Evolutionary conservation across 352 stramenopile genomes (phyloP), one percentile per base, ranked within the genome.

Genomic region (Plasmopara muralis): DNA sequence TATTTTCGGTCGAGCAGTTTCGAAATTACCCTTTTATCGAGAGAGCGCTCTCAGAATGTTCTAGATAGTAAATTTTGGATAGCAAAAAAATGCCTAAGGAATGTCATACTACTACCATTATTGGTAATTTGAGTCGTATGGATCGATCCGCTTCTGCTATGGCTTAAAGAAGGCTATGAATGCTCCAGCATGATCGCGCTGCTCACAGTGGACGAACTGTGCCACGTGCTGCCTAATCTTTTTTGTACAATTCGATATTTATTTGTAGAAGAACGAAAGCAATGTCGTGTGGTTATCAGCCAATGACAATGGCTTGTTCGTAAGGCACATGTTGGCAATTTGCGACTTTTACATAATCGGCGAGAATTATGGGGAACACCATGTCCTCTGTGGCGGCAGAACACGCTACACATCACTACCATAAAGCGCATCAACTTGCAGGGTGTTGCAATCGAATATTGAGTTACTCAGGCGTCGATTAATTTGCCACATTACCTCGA

Each of bases 61-160:
- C n/a, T n/a, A n/a, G n/a, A n/a, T n/a, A n/a, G n/a, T n/a, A n/a
- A n/a, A n/a, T n/a, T n/a, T n/a, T n/a, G n/a, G n/a, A n/a, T n/a
- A n/a, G n/a, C n/a, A n/a, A n/a, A n/a, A n/a, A n/a, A n/a, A n/a
- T n/a, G n/a, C n/a, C n/a, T n/a, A n/a, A n/a, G n/a, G n/a, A n/a
- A n/a, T n/a, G n/a, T n/a, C n/a, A n/a, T n/a, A 85, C 56, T 54
- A 86, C 37, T 88, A 88, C 60, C 86, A 86, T 53, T 88, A 85
- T 44, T 88, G 77, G 77, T 85, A 77, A 61, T 83, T 81, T 50
- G 72, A 83, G 57, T 86, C 77, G 0, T 65, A 72, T 14, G 62
- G 55, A 82, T 46, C 2, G 77, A 85, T 53, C 77, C 77, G 13
- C 60, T 86, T 1, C 60, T 88, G 25, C 55, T 88, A 1, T 88